Base-by-base conservation (phyloP, 2,329 filamentous ascomycete species). In the Elsinoe ampelina region DNA sequence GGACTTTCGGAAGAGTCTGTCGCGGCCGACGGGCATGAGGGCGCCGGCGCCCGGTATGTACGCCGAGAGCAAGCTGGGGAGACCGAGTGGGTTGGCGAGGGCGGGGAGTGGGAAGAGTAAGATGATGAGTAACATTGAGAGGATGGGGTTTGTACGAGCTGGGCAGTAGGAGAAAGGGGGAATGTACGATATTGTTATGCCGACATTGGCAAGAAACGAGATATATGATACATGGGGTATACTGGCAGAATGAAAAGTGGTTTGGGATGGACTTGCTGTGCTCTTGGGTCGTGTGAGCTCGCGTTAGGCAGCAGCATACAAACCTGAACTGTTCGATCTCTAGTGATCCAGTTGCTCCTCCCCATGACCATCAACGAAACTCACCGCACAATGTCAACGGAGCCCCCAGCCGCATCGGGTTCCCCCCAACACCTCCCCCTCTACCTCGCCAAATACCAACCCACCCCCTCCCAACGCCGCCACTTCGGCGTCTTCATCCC, bases 81-180 rank as follows among this genome's bases (percentile, higher is more conserved):
- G 67, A 61, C 71, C 60, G 56, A 63, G 19, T 42, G 63, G 65
- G n/a, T 35, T 70, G 30, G 67, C 60, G 20, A 71, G 67, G 48
- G 66, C 65, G 34, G 73, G 66, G 30, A 67, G 65, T 7, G 72
- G 73, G 12, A 79, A 87, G 64, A 88, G 85, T 66, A 83, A 86
- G 57, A 86, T 93, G 66, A 85, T 95, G 84, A 86, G 80, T 64
- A 89, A 86, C 15, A 93, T 95, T 68, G 89, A 95, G 76, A 83
- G 85, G 72, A 95, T 95, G 89, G 89, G 89, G 77, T 55, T 66
- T 26, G 62, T 54, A 55, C n/a, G 52, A 43, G 36, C 13, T n/a
- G n/a, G 12, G 2, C 30, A 38, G 10, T 35, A 50, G 10, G 19
- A n/a, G 19, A 17, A 12, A 45, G 19, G 19, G 22, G 34, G 19